These are phyloP conservation scores for Rhodosporidiobolus sp. DNA, from an alignment of 768 basidiomycete species.

Conservation along the genomic window DNA sequence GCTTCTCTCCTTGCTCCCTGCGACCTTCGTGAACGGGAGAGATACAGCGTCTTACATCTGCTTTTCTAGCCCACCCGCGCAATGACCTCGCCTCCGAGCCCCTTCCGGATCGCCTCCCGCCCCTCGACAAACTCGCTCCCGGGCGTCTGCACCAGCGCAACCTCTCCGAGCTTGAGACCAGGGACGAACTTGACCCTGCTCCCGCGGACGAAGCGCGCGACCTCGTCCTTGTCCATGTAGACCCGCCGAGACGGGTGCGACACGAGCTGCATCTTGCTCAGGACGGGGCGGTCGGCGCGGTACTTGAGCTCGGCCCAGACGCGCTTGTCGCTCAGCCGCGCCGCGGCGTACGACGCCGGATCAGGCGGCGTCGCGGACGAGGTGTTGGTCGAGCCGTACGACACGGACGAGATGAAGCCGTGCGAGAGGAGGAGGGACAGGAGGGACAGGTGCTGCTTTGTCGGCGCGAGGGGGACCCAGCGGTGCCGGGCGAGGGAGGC, in stretches of 20 bases:
- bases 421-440: constrained; percentile 85
- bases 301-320: constrained; percentile 96
- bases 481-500: constrained; percentile 83
- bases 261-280: constrained; percentile 73
- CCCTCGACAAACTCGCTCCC: constrained; percentile 82
- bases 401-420: constrained; percentile 79
- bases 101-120: constrained; percentile 77
- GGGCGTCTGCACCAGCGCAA: constrained; percentile 71
- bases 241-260: constrained; percentile 79
- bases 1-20: too few species aligned
- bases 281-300: constrained; percentile 79
- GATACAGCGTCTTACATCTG: too few species aligned
- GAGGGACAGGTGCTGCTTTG: constrained; percentile 84
- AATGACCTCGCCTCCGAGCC: constrained; percentile 72
- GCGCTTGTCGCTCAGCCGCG: constrained; percentile 64
- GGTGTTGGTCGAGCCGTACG: constrained; percentile 61
- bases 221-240: constrained; percentile 68
- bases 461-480: constrained; percentile 72
- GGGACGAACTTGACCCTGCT: constrained; percentile 72
- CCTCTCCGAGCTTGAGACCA: constrained; percentile 86
- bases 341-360: constrained; percentile 62
- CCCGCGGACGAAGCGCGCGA: constrained; percentile 75
- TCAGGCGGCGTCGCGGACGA: constrained; percentile 60
- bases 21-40: too few species aligned
- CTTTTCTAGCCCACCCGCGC: constrained; percentile 32